These are phyloP conservation scores for Solanum corneliomulleri DNA, from an alignment of 257 asterid genomes.

Conservation along the genomic window DNA sequence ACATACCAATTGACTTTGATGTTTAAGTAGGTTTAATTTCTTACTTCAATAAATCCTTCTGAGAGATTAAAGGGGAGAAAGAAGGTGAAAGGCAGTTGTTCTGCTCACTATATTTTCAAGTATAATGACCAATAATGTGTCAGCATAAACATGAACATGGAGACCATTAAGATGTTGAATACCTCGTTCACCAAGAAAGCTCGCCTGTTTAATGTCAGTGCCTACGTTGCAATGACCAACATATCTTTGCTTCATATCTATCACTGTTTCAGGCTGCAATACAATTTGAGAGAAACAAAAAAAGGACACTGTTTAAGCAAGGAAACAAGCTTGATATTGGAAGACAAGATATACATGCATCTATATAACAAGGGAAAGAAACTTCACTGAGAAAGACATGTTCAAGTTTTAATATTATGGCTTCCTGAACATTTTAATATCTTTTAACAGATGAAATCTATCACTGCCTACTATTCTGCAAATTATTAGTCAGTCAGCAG, in stretches of 20 bases:
- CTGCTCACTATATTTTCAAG: neutral
- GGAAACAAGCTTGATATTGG: neutral
- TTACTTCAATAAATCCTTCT: neutral
- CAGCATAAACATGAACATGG: neutral
- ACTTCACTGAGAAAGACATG: neutral
- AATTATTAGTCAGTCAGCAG: neutral
- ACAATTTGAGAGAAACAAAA: conserved; percentile 3
- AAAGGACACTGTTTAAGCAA: neutral
- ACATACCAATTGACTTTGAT: neutral
- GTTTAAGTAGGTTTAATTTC: neutral
- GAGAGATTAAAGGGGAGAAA: neutral
- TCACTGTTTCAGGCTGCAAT: conserved; percentile 68
- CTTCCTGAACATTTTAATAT: neutral
- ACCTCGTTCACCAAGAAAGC: conserved; percentile 95
- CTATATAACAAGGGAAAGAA: neutral
- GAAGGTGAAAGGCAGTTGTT: neutral
- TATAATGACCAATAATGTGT: neutral
- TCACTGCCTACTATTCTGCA: neutral
- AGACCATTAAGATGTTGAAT: conserved; percentile 1
- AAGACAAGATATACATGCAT: neutral
- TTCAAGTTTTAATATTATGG: neutral
- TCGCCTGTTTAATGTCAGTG: conserved; percentile 96
- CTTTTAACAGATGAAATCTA: neutral
- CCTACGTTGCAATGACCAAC: conserved; percentile 90
- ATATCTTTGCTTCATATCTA: conserved; percentile 89